phyloP scores from a whole-genome alignment of 257 asterid species.

The Dorcoceras hygrometricum region DNA sequence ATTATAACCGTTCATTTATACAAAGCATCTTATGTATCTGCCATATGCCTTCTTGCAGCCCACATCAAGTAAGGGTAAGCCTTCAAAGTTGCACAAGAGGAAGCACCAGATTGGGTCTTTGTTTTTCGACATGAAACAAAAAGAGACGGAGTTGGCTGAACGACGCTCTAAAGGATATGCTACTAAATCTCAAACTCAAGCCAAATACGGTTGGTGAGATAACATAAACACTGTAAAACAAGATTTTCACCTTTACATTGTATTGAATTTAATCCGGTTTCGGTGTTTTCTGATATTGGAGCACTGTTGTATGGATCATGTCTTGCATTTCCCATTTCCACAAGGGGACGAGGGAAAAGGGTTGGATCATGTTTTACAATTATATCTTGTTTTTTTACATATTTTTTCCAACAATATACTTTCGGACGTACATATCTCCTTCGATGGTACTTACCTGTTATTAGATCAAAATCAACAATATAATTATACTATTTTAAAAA shows the following conservation, averaged over 20 bases:
- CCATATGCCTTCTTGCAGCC: slow-evolving; percentile 54
- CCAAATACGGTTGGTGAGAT: slow-evolving; percentile 85
- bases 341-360: neutral
- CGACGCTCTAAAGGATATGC: slow-evolving; percentile 76
- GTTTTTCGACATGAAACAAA: slow-evolving; percentile 76
- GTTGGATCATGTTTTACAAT: neutral
- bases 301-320: neutral
- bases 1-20: neutral
- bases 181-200: slow-evolving; percentile 98
- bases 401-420: no score
- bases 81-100: slow-evolving; percentile 85
- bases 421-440: no score
- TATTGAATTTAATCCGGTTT: neutral
- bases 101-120: slow-evolving; percentile 89
- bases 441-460: no score
- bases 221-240: neutral
- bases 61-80: slow-evolving; percentile 76
- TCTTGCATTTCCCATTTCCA: neutral
- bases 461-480: no score
- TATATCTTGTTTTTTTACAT: no score
- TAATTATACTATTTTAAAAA: no score
- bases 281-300: neutral
- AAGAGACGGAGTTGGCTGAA: slow-evolving; percentile 78
- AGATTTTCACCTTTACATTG: neutral
- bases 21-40: slow-evolving; percentile 14